Evolutionary conservation across 257 asterid species (phyloP), one percentile per base, ranked within the genome.

Genomic region (Nicotiana otophora): DNA sequence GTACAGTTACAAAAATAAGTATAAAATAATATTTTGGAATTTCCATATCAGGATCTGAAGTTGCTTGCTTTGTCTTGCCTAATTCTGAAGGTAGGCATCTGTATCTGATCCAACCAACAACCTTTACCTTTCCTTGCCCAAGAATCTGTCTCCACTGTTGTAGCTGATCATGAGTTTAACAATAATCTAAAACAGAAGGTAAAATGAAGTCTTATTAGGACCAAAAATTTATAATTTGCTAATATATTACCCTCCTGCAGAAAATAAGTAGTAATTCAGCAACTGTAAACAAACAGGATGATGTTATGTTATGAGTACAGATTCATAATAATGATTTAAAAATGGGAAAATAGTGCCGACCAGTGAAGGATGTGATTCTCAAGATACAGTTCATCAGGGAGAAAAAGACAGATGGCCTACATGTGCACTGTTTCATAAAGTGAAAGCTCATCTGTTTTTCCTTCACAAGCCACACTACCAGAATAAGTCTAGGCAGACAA

Each of bases 401-500:
- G 88, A 83, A 62, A 76, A 0, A 90, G 91, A 72, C 82, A 83
- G 80, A 85, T 84, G 1, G 89, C 83, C 51, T 87, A 85, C 87
- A 89, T 86, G 57, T 81, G 90, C 1, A 89, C 82, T 19, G 92
- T 88, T 10, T 75, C 88, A 64, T 89, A 90, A 34, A 89, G 90
- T 5, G 91, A 91, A 82, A 89, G 89, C 90, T 91, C 94, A n/a
- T 83, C 64, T 0, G 89, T 83, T 33, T 82, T 55, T 55, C 1
- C 23, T 57, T 17, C 63, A 57, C 63, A 57, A 16, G 23, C 23
- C 62, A 57, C 62, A 55, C 26, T 17, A 57, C 7, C 23, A 57
- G 9, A 57, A 16, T 16, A 16, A 4, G 3, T 57, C 62, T 17
- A 57, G 62, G 2, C 62, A 57, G 23, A 16, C 61, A 16, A 5